Percentiles rank a stretch among this genome's conserved stretches.
Conservation (phyloP, 495 filamentous ascomycete species). For the Neurospora sp. region DNA sequence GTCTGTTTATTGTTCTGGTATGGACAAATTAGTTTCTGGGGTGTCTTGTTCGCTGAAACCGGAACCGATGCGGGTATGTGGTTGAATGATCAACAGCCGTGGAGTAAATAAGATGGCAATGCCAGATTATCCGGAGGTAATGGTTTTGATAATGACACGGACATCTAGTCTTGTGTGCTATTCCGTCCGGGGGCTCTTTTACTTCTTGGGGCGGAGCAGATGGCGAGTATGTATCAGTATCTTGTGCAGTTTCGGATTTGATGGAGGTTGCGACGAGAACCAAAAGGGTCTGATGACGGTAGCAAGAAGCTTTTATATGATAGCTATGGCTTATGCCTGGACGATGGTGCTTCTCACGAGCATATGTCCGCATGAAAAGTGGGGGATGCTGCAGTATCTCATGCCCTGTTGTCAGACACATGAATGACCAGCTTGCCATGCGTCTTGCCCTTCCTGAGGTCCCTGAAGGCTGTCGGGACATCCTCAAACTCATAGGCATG, state of each 20-base stretch:
- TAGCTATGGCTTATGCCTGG: neutral
- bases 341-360: neutral
- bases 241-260: neutral
- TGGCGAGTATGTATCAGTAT: neutral
- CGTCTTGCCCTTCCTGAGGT: slow-evolving; percentile 43
- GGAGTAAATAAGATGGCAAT: neutral
- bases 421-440: slow-evolving; percentile 58
- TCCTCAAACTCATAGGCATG: slow-evolving; percentile 45
- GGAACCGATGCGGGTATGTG: neutral
- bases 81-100: neutral
- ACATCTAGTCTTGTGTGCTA: neutral
- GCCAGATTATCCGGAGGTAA: neutral
- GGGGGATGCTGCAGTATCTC: neutral
- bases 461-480: slow-evolving; percentile 44
- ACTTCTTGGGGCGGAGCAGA: neutral
- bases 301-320: neutral
- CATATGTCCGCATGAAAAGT: neutral
- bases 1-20: neutral
- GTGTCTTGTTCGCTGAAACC: neutral
- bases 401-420: slow-evolving; percentile 19
- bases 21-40: neutral
- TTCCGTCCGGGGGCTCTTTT: neutral
- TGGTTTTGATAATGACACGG: neutral
- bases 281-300: neutral
- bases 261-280: neutral